Base-by-base conservation (phyloP, 2,329 filamentous ascomycete genomes). In the Alternaria tenuissima region DNA sequence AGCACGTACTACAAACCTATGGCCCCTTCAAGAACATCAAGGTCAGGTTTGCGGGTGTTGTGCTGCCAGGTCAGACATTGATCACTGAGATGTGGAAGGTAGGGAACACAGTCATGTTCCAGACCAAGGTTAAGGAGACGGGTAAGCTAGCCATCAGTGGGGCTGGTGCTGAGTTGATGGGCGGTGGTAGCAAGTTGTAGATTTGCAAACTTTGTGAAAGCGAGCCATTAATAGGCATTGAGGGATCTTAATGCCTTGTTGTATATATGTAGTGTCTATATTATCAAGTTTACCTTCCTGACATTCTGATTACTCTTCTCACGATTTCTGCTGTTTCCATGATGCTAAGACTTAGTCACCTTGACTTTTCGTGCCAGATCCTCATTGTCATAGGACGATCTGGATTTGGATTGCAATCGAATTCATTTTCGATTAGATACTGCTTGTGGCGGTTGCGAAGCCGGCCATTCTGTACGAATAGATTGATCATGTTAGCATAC, bases 71-170 rank as follows among this genome's bases (percentile, higher is more conserved):
- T 9, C 90, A 97, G 86, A 96, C 92, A 24, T 86, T 97, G 59
- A 86, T 91, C 67, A 96, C 93, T 6, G 93, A 97, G 85, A 96
- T 96, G 92, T 97, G 93, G 93, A 93, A 91, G 83, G 92, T 94
- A 70, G 89, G 88, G 42, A 87, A 87, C 74, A 91, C 87, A 74
- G 86, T 97, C 54, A 80, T 93, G 63, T 97, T 97, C 86, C 92
- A 96, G 86, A 87, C 88, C 49, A 93, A 88, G 80, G 92, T 97
- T 65, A 92, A 93, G 81, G 94, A 97, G 87, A 97, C 93, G 51
- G 93, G 93, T 71, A 96, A 96, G 86, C 82, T 93, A 69, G 92
- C 91, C 59, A 96, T 97, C 77, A 88, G 87, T 16, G 91, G 91
- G 9, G 93, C 89, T 5, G 93, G 91, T 24, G 92, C 87, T 4